Conservation (phyloP, 768 basidiomycete species). For the Kwoniella shandongensis region DNA sequence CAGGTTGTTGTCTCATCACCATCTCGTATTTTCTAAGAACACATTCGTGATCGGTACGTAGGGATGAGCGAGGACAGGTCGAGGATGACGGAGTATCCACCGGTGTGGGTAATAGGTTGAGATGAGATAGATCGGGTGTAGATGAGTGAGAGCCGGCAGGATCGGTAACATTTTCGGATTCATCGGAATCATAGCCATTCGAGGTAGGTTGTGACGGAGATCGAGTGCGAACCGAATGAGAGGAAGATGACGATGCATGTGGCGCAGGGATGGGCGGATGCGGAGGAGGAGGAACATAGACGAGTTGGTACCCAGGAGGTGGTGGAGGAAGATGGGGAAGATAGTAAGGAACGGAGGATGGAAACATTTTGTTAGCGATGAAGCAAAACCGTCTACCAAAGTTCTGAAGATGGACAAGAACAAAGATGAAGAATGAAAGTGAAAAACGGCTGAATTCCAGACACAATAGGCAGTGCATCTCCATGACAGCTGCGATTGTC, state of each 20-base stretch:
- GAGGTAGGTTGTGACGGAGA: neutral
- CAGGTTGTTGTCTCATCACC: conserved; percentile 83
- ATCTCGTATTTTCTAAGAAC: conserved; percentile 75
- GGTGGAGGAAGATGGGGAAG: conserved; percentile 31
- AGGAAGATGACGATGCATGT: neutral
- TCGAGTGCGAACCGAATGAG: neutral
- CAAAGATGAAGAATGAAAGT: conserved; percentile 4
- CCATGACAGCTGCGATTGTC: too few species aligned
- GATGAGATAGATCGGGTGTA: neutral
- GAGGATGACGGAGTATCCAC: conserved; percentile 9
- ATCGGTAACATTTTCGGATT: neutral
- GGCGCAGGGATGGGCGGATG: conserved; percentile 3
- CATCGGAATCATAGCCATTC: neutral
- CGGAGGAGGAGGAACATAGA: conserved; percentile 28
- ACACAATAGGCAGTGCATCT: too few species aligned
- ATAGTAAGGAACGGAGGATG: conserved; percentile 24
- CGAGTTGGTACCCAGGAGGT: conserved; percentile 34
- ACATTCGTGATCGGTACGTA: conserved; percentile 30
- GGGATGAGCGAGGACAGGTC: neutral
- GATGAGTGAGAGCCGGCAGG: too few species aligned
- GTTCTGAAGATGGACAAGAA: neutral
- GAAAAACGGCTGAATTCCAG: too few species aligned
- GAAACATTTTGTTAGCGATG: conserved; percentile 26
- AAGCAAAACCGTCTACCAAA: too few species aligned
- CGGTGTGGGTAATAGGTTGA: conserved; percentile 1